Base-by-base conservation (phyloP, 2,329 filamentous ascomycete species). In the Mycosphaerella arachidis region DNA sequence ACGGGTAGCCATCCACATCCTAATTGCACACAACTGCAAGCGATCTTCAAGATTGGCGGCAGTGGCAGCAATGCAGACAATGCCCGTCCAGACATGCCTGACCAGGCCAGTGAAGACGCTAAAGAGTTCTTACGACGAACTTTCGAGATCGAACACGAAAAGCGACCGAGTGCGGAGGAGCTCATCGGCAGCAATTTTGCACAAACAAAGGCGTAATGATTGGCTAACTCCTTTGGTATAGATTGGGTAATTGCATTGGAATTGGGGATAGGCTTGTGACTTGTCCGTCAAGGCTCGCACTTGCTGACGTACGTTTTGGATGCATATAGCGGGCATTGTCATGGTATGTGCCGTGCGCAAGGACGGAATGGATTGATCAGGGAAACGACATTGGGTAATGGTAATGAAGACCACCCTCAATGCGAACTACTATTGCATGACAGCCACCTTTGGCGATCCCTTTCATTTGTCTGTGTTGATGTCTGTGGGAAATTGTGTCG, bases 1-100 rank as follows among this genome's bases (percentile, higher is more conserved):
- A 97, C 94, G 12, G 94, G 94, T 58, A 89, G 86, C 48, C 94
- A 97, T 73, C 94, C 94, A 1, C 97, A 97, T 82, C 94, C 94
- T 0, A 93, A 96, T 77, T 96, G 92, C 80, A 95, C 91, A 61
- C 95, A 99, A 76, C 81, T 99, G 64, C 94, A 99, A 74, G 94
- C 94, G 61, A 97, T 99, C 71, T 99, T 99, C 82, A 96, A 96
- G 79, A 97, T 99, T 73, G 79, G 79, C 35, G 92, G 92, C 43
- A 92, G 89, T 65, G 87, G 89, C 66, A 35, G 63, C 63, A 67
- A 66, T 46, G 65, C 64, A 7, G 66, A 68, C 45, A 66, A 91
- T 74, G 91, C 92, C 27, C 87, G 90, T 48, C 94, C 94, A 0
- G 92, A 91, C 16, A 89, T 96, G 57, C 94, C 94, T 0, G 91